These are phyloP conservation scores for Cephaloascus albidus DNA, from an alignment of 805 yeast genomes.

Conservation along the genomic window DNA sequence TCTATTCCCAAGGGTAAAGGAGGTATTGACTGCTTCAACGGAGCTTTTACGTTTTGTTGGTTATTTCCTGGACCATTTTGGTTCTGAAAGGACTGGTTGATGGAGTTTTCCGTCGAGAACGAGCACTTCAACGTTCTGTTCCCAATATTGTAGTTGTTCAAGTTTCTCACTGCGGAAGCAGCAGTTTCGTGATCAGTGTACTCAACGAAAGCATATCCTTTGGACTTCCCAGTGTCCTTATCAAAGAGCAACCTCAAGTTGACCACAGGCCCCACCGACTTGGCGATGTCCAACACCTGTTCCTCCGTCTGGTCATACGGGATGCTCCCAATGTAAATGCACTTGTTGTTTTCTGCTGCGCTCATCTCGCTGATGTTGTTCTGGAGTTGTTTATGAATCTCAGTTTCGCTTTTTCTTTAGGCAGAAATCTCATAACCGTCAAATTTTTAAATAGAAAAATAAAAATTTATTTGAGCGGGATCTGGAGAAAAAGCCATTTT, in stretches of 20 bases:
- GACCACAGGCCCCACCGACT: constrained; percentile 81
- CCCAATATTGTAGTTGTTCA: constrained; percentile 73
- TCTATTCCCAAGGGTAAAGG: constrained; percentile 48
- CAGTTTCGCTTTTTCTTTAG: too few relatives aligned
- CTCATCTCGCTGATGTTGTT: neutral
- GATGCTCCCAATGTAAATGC: constrained; percentile 72
- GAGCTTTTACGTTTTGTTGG: neutral
- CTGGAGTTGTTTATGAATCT: too few relatives aligned
- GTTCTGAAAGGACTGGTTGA: neutral
- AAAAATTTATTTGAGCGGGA: too few relatives aligned
- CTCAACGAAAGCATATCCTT: constrained; percentile 84
- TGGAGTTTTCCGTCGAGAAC: constrained; percentile 41
- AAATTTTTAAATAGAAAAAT: too few relatives aligned
- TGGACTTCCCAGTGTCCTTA: constrained; percentile 80
- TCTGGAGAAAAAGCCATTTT: too few relatives aligned
- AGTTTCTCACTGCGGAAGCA: constrained; percentile 80
- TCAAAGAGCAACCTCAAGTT: constrained; percentile 74
- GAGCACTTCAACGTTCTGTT: constrained; percentile 66
- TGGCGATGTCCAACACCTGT: constrained; percentile 79
- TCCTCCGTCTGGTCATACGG: constrained; percentile 94
- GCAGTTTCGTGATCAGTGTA: constrained; percentile 82
- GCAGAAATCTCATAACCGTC: too few relatives aligned
- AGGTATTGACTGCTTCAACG: constrained; percentile 19
- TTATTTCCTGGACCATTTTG: neutral
- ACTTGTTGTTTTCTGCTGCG: constrained; percentile 1